Percentiles rank a stretch among this genome's conserved stretches.
Evolutionary conservation across 169 alveolate genomes (phyloP).

Genomic region (Eimeria nieschulzi): DNA sequence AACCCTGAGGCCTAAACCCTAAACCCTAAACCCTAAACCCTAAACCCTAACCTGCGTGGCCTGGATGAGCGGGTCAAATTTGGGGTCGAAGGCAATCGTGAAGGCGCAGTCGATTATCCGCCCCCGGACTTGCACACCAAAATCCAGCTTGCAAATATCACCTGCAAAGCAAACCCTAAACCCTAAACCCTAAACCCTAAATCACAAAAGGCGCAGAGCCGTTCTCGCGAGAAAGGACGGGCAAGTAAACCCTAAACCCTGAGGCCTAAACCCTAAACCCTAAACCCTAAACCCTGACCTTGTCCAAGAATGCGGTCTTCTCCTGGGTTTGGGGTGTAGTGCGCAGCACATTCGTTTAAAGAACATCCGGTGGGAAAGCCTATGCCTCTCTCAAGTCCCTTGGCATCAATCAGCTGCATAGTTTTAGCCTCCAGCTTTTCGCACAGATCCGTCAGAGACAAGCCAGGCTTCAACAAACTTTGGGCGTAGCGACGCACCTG

Average conservation of each 20-base stretch:
- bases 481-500: slow-evolving; percentile 95
- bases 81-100: slow-evolving; percentile 92
- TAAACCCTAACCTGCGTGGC: slow-evolving; percentile 88
- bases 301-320: slow-evolving; percentile 61
- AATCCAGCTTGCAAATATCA: slow-evolving; percentile 99
- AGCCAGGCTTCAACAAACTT: slow-evolving; percentile 87
- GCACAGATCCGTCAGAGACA: slow-evolving; percentile 95
- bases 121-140: slow-evolving; percentile 99
- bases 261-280: slow-evolving; percentile 41
- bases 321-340: slow-evolving; percentile 98
- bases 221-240: neutral
- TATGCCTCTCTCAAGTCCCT: slow-evolving; percentile 97
- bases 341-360: slow-evolving; percentile 96
- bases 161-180: slow-evolving; percentile 80
- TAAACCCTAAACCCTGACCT: slow-evolving; percentile 53
- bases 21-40: slow-evolving; percentile 12
- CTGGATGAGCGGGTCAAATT: slow-evolving; percentile 89
- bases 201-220: neutral
- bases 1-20: slow-evolving; percentile 17
- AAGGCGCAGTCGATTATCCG: slow-evolving; percentile 99
- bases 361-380: slow-evolving; percentile 99
- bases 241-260: neutral
- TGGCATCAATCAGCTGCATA: slow-evolving; percentile 94
- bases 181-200: slow-evolving; percentile 62
- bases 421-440: slow-evolving; percentile 96